A percentile compares a stretch with the other conserved stretches of the same genome.
These are phyloP conservation scores for Curvularia verruculosa DNA, from an alignment of 2,329 filamentous ascomycete genomes.

Conservation along the genomic window DNA sequence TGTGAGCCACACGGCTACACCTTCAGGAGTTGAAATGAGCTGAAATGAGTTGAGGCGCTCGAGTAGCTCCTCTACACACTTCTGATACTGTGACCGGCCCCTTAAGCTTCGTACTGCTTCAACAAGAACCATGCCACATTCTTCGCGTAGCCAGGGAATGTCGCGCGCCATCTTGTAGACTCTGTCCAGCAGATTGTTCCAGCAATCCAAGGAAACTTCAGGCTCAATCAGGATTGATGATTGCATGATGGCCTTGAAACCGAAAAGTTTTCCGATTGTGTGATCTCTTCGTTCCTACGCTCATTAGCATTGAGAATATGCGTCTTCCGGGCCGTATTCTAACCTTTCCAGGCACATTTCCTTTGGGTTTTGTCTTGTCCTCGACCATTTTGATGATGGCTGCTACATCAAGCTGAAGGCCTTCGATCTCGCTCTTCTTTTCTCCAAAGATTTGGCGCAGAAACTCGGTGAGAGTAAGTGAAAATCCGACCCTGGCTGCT, in stretches of 20 bases:
- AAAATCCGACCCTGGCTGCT: constrained; percentile 86
- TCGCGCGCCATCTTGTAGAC: constrained; percentile 76
- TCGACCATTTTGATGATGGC: constrained; percentile 59
- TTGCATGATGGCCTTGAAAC: constrained; percentile 82
- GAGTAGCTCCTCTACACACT: constrained; percentile 67
- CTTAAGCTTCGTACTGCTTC: constrained; percentile 68
- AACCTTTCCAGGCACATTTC: constrained; percentile 61
- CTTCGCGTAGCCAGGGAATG: constrained; percentile 87
- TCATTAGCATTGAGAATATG: constrained; percentile 23
- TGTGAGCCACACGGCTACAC: constrained; percentile 85
- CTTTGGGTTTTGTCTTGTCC: constrained; percentile 58
- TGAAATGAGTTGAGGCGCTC: constrained; percentile 67
- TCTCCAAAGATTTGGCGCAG: constrained; percentile 71
- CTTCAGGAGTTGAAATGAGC: constrained; percentile 81
- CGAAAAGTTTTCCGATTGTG: constrained; percentile 84
- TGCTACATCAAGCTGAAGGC: constrained; percentile 48
- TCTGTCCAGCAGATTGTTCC: constrained; percentile 72
- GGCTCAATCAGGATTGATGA: constrained; percentile 72
- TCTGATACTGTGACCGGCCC: constrained; percentile 54
- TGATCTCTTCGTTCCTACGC: constrained; percentile 83
- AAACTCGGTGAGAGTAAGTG: constrained; percentile 83
- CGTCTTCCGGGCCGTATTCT: constrained; percentile 16
- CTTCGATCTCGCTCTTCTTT: constrained; percentile 36
- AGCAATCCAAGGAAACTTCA: constrained; percentile 61
- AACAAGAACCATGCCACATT: constrained; percentile 83